Conservation (phyloP, 345 rosid species). For the Gossypium arboreum region DNA sequence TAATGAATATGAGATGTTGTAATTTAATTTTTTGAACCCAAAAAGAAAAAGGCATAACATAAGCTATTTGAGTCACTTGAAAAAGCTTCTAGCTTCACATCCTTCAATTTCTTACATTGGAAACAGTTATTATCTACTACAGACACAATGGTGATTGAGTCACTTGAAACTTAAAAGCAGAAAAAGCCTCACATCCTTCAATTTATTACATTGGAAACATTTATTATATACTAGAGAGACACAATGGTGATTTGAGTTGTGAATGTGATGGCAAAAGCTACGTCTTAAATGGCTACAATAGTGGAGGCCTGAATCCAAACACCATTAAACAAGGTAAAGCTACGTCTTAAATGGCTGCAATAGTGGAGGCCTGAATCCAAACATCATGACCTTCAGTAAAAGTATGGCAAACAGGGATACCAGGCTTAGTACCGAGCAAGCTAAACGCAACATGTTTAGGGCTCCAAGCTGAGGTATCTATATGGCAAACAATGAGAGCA, state of each 20-base stretch:
- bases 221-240: background rate
- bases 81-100: too few species aligned
- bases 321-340: background rate
- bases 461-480: conserved; percentile 46
- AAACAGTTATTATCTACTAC: too few species aligned
- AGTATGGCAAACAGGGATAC: conserved; percentile 43
- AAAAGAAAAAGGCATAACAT: too few species aligned
- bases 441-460: conserved; percentile 30
- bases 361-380: background rate
- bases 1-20: too few species aligned
- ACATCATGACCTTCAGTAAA: conserved; percentile 14
- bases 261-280: background rate
- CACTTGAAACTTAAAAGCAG: background rate
- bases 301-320: background rate
- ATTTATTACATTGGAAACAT: conserved; percentile 1
- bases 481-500: conserved; percentile 42
- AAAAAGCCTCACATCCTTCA: background rate
- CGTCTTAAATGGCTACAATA: background rate
- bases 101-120: too few species aligned
- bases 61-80: too few species aligned
- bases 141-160: too few species aligned
- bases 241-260: background rate
- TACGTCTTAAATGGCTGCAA: background rate
- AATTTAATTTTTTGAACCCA: too few species aligned
- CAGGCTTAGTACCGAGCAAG: conserved; percentile 31